Evolutionary conservation across 768 basidiomycete species (phyloP).

Genomic region (Daedaleopsis nitida): DNA sequence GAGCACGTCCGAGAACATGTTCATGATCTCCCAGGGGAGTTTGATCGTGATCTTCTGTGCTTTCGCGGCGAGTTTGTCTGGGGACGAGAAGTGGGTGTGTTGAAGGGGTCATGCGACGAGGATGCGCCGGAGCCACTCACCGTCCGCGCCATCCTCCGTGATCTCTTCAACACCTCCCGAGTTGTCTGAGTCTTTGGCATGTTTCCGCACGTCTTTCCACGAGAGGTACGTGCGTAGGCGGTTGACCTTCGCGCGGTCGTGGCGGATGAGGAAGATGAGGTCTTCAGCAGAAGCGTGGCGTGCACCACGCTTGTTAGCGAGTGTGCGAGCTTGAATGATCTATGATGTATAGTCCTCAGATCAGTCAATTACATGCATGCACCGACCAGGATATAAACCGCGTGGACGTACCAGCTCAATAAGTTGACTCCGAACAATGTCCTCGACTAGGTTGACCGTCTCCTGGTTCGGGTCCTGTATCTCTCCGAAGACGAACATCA

Average conservation of each 20-base stretch:
- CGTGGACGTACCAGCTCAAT: constrained; percentile 71
- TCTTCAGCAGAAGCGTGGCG: constrained; percentile 91
- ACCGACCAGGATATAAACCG: no score
- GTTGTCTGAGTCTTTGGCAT: constrained; percentile 87
- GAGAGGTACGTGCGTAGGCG: constrained; percentile 89
- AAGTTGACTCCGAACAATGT: constrained; percentile 87
- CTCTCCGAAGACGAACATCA: constrained; percentile 99
- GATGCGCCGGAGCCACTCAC: constrained; percentile 38
- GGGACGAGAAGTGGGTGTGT: no score
- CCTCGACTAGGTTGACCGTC: constrained; percentile 91
- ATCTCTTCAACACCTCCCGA: constrained; percentile 81
- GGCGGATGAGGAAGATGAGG: constrained; percentile 93
- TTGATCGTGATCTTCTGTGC: constrained; percentile 94
- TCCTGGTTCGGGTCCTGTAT: constrained; percentile 87
- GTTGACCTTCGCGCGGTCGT: constrained; percentile 93
- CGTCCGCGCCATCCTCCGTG: constrained; percentile 82
- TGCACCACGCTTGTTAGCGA: constrained; percentile 81
- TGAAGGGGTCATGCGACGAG: background rate
- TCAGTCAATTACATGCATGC: no score
- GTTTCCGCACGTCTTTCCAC: constrained; percentile 97
- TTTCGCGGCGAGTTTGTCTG: constrained; percentile 80
- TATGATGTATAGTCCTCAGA: constrained; percentile 27
- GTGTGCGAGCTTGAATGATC: constrained; percentile 88
- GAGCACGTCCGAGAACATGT: constrained; percentile 88
- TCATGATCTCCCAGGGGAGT: constrained; percentile 93